Evolutionary conservation across 345 rosid genomes (phyloP).

Genomic region (Dovyalis caffra): DNA sequence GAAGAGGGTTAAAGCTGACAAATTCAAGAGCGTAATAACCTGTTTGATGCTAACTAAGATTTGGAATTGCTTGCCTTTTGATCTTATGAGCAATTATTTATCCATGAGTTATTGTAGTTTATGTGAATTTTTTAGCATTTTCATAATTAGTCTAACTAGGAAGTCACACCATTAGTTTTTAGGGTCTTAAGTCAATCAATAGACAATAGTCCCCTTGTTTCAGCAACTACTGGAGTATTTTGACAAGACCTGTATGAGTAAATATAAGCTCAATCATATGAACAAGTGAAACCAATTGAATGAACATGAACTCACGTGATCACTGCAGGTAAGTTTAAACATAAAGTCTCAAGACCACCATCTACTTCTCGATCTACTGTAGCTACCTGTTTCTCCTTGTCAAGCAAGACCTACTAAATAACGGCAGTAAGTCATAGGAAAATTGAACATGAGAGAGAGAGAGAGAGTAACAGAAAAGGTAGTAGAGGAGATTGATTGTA

Average conservation of each 20-base stretch:
- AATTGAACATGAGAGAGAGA: background rate
- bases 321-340: slow-evolving; percentile 78
- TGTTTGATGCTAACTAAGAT: background rate
- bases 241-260: background rate
- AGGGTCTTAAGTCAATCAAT: background rate
- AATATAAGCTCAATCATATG: background rate
- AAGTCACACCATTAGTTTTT: background rate
- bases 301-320: slow-evolving; percentile 55
- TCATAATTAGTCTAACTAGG: background rate
- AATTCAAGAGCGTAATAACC: background rate
- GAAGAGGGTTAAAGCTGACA: background rate
- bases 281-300: background rate
- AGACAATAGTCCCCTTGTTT: background rate
- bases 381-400: slow-evolving; percentile 63
- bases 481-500: background rate
- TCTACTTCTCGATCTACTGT: slow-evolving; percentile 94
- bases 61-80: background rate
- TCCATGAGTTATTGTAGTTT: background rate
- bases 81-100: background rate
- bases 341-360: slow-evolving; percentile 85
- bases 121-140: background rate
- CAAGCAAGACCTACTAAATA: slow-evolving; percentile 73
- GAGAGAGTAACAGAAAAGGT: background rate
- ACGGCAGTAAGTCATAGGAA: slow-evolving; percentile 17
- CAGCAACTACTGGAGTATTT: background rate